Evolutionary conservation across 2,329 filamentous ascomycete species (phyloP).

Genomic region (Cercospora nicotianae): DNA sequence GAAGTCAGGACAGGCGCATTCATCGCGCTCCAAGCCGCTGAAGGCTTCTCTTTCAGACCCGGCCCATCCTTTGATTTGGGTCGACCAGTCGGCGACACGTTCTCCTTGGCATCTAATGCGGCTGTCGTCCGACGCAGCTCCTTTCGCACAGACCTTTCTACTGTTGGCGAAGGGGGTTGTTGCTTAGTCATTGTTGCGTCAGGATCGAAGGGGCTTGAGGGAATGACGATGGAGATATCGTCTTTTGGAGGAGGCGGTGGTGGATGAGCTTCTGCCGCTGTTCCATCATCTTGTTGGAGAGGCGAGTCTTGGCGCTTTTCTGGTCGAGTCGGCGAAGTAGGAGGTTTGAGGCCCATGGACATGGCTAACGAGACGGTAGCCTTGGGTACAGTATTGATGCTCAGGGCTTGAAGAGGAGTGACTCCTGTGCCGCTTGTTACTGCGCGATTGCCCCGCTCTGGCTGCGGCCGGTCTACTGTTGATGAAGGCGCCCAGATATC

Average conservation of each 20-base stretch:
- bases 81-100: slow-evolving; percentile 23
- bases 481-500: slow-evolving; percentile 34
- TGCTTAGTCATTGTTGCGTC: slow-evolving; percentile 2
- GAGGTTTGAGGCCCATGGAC: slow-evolving; percentile 26
- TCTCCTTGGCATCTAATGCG: slow-evolving; percentile 26
- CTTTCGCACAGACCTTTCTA: slow-evolving; percentile 14
- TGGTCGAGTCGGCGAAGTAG: slow-evolving; percentile 19
- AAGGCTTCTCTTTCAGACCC: slow-evolving; percentile 24
- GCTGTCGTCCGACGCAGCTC: slow-evolving; percentile 6
- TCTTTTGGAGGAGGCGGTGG: background rate
- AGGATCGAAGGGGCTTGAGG: slow-evolving; percentile 15
- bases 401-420: slow-evolving; percentile 34
- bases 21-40: slow-evolving; percentile 33
- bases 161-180: slow-evolving; percentile 14
- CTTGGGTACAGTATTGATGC: slow-evolving; percentile 32
- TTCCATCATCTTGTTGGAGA: slow-evolving; percentile 18
- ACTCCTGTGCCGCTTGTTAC: slow-evolving; percentile 31
- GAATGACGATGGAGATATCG: slow-evolving; percentile 6
- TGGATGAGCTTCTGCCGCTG: slow-evolving; percentile 18
- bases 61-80: slow-evolving; percentile 19
- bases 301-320: slow-evolving; percentile 25
- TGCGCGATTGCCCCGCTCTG: slow-evolving; percentile 20
- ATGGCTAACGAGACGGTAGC: slow-evolving; percentile 19
- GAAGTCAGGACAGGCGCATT: slow-evolving; percentile 14
- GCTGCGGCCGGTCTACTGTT: slow-evolving; percentile 16